Conservation (phyloP, 768 basidiomycete genomes). For the Ramaria sp. region DNA sequence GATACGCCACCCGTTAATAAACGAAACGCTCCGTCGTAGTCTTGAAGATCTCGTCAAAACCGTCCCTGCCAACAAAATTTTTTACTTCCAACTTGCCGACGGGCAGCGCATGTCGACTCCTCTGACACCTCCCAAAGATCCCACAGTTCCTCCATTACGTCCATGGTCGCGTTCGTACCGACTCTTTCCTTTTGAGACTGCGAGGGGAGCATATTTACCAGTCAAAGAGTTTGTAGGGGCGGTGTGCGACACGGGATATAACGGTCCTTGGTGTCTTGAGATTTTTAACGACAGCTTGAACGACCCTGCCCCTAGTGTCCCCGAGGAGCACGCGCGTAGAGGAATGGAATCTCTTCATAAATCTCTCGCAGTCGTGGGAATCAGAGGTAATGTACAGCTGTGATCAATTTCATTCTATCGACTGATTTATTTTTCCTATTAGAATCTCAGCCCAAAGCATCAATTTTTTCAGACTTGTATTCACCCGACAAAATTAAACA, state of each 20-base stretch:
- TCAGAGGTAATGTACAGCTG: neutral
- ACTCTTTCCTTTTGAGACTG: conserved; percentile 26
- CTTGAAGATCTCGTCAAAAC: conserved; percentile 19
- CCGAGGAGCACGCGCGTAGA: conserved; percentile 18
- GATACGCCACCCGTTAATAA: conserved; percentile 13
- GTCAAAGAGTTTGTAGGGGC: conserved; percentile 23
- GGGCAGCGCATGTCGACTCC: conserved; percentile 17
- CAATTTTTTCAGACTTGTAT: neutral
- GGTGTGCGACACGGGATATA: conserved; percentile 23
- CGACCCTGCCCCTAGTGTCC: conserved; percentile 15
- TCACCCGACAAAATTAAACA: neutral
- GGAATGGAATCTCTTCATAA: conserved; percentile 18
- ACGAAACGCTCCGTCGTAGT: conserved; percentile 16
- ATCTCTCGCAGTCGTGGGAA: conserved; percentile 14
- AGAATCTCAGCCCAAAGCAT: neutral
- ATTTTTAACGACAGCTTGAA: conserved; percentile 26
- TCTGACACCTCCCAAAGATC: conserved; percentile 13
- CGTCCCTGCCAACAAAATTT: conserved; percentile 27
- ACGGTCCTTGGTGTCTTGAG: conserved; percentile 27
- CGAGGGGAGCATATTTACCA: conserved; percentile 23
- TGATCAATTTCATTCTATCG: neutral
- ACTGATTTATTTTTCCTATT: neutral
- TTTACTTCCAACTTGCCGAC: conserved; percentile 30
- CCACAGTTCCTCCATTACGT: conserved; percentile 21
- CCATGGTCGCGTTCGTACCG: conserved; percentile 28